These are phyloP conservation scores for Leishmania mexicana DNA, from an alignment of 208 protist species.

Conservation along the genomic window DNA sequence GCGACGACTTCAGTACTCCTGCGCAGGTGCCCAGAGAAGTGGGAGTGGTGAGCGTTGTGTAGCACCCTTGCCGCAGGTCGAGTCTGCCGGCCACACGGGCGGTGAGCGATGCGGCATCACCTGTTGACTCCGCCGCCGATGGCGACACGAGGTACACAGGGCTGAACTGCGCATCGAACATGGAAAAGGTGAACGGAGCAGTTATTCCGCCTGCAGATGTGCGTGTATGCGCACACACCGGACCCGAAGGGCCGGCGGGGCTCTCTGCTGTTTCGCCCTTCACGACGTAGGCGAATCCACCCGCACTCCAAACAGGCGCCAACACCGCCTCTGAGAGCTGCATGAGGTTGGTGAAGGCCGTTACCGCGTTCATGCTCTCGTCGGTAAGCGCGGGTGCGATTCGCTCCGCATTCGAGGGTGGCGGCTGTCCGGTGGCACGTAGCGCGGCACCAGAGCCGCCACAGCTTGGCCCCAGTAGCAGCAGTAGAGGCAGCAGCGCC, in stretches of 20 bases:
- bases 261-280: not conserved
- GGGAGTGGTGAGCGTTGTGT: not conserved
- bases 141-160: slow-evolving; percentile 14
- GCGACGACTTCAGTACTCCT: slow-evolving; percentile 8
- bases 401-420: not conserved
- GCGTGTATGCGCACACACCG: slow-evolving; percentile 27
- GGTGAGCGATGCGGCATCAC: not conserved
- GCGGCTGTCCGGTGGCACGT: not conserved
- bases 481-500: not conserved
- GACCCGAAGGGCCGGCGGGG: not conserved
- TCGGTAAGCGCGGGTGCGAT: not conserved
- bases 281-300: slow-evolving; percentile 21
- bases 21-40: not conserved
- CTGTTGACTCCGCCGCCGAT: not conserved
- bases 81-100: slow-evolving; percentile 10
- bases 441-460: not conserved
- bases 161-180: slow-evolving; percentile 32
- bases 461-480: not conserved
- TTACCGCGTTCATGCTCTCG: not conserved
- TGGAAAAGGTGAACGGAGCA: slow-evolving; percentile 26
- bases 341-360: not conserved
- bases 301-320: slow-evolving; percentile 26
- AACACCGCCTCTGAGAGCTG: slow-evolving; percentile 31
- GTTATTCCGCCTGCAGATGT: not conserved
- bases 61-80: slow-evolving; percentile 17